Base-by-base conservation (phyloP, 1,139 yeast genomes). In the Suhomyces terraborum region DNA sequence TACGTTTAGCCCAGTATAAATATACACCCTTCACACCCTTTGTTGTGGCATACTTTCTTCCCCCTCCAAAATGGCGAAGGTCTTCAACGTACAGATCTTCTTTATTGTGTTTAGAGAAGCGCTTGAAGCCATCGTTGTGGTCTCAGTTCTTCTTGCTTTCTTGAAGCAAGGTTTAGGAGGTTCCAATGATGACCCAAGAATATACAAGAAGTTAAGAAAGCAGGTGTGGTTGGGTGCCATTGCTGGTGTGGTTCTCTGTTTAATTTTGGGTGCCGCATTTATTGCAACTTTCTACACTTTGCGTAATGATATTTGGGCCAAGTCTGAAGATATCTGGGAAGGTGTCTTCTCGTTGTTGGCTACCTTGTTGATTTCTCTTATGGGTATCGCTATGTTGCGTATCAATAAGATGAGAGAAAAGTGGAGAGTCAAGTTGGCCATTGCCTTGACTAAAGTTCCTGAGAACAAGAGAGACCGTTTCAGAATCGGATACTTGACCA, bases 21-120 rank as follows among this genome's bases (percentile, higher is more conserved):
- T 20, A 21, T 18, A 25, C 8, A n/a, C 14, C 24, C 19, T 4
- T 7, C 22, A 17, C 25, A 21, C 35, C 14, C 8, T 8, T 6
- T 4, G 8, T 9, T 9, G 6, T n/a, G 20, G 27, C 13, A 22
- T 32, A 32, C 28, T 17, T 24, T 21, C 22, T 12, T 17, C 32
- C 35, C 38, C 45, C 43, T 36, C 43, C 47, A 35, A 36, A 38
- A 64, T 67, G 72, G 69, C 58, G 38, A 45, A 46, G 32, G 79
- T 77, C 36, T 78, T 78, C 55, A 78, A 75, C 62, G 80, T 75
- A 26, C 77, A 75, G 53, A 68, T 78, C 50, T 91, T 89, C 69
- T 89, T 91, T 69, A 84, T 91, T 55, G 88, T 88, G 45, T 79
- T 91, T 55, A 80, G 98, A 67, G 98, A 91, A 67, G 74, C 95